Percentiles rank a stretch among this genome's conserved stretches.
Conservation (phyloP, 352 stramenopile genomes). For the Lagenidium giganteum region DNA sequence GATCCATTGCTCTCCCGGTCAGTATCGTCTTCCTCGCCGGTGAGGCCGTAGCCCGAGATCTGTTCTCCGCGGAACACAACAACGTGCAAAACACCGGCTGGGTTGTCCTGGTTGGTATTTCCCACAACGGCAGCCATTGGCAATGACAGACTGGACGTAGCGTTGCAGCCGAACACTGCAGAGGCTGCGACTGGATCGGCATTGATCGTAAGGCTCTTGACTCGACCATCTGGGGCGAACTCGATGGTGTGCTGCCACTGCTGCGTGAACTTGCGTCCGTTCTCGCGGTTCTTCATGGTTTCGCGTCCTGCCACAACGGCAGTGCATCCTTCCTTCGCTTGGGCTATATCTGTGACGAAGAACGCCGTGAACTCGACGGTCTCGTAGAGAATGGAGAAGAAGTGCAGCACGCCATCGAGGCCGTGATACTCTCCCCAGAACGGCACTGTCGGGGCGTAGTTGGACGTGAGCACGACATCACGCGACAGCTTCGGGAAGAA, state of each 20-base stretch:
- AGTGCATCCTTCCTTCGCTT: conserved; percentile 77
- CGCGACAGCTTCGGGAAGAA: conserved; percentile 85
- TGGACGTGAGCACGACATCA: conserved; percentile 82
- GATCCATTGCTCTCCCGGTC: conserved; percentile 37
- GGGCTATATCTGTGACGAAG: conserved; percentile 86
- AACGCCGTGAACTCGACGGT: conserved; percentile 86
- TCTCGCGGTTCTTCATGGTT: conserved; percentile 88
- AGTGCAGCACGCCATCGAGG: conserved; percentile 82
- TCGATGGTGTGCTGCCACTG: conserved; percentile 89
- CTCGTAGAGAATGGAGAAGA: conserved; percentile 89
- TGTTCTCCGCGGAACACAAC: conserved; percentile 81
- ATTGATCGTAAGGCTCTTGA: conserved; percentile 84
- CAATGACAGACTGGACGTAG: conserved; percentile 79
- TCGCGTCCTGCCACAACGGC: conserved; percentile 79
- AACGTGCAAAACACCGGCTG: conserved; percentile 62
- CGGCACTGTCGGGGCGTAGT: conserved; percentile 83
- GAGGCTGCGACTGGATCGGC: conserved; percentile 82
- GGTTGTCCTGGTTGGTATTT: conserved; percentile 76
- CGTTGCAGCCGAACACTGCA: conserved; percentile 84
- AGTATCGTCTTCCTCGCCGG: conserved; percentile 43
- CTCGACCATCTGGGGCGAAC: conserved; percentile 77
- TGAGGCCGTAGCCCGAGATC: conserved; percentile 58
- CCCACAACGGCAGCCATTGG: conserved; percentile 79
- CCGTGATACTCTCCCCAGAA: conserved; percentile 89
- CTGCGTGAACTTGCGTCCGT: conserved; percentile 85